Evolutionary conservation across 2,329 filamentous ascomycete genomes (phyloP).

Genomic region (Colletotrichum coccodes): DNA sequence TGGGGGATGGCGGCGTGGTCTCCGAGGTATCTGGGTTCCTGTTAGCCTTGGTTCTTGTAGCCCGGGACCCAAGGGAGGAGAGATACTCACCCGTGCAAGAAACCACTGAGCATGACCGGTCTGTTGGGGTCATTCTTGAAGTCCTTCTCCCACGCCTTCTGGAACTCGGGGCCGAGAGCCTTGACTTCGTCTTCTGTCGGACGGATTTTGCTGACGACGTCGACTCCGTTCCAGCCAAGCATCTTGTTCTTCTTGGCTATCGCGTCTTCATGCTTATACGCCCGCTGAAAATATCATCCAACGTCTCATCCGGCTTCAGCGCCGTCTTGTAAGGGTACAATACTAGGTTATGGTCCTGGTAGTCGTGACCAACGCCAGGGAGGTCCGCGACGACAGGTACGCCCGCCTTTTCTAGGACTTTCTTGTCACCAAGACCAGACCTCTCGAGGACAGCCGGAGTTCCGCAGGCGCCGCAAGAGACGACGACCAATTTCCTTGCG

Average conservation of each 20-base stretch:
- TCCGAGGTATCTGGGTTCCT: slow-evolving; percentile 35
- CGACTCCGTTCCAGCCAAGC: slow-evolving; percentile 65
- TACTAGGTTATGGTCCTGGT: slow-evolving; percentile 64
- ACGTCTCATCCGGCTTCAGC: slow-evolving; percentile 56
- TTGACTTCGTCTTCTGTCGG: slow-evolving; percentile 62
- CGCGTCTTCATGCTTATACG: slow-evolving; percentile 34
- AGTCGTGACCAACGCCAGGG: slow-evolving; percentile 37
- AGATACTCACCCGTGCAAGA: slow-evolving; percentile 34
- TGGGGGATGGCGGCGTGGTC: slow-evolving; percentile 49
- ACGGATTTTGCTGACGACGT: slow-evolving; percentile 63
- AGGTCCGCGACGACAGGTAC: slow-evolving; percentile 35
- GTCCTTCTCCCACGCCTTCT: slow-evolving; percentile 60
- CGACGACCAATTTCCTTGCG: slow-evolving; percentile 60
- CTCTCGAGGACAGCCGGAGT: slow-evolving; percentile 60
- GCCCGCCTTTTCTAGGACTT: slow-evolving; percentile 34
- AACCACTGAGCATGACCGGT: slow-evolving; percentile 37
- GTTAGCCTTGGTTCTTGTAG: background rate
- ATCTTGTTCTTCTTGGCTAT: slow-evolving; percentile 41
- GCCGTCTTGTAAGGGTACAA: slow-evolving; percentile 61
- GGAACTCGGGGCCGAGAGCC: slow-evolving; percentile 60
- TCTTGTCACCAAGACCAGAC: slow-evolving; percentile 58
- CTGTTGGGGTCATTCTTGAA: slow-evolving; percentile 47
- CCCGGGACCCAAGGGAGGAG: background rate
- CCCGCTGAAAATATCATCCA: slow-evolving; percentile 41
- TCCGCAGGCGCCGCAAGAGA: slow-evolving; percentile 52